Base-by-base conservation (phyloP, 2,329 filamentous ascomycete species). In the Cercospora zeae-maydis region DNA sequence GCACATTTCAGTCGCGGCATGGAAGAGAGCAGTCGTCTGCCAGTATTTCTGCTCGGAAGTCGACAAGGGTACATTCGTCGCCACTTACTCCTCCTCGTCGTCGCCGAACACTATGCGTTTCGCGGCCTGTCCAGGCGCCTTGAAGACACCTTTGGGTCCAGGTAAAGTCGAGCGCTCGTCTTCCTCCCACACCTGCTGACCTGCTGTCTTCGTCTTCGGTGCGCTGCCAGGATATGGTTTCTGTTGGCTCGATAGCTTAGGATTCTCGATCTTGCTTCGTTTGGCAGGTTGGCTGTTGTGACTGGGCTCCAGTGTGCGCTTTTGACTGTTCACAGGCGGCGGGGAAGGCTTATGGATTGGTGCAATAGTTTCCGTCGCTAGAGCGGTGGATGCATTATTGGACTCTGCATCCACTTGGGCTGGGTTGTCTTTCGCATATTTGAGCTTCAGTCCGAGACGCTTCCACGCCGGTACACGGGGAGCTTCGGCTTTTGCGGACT, bases 391-490 rank as follows among this genome's bases (percentile, higher is more conserved):
- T 24, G 19, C 47, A 33, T 13, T 34, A n/a, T 49, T 63, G 30
- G 52, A 37, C 39, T 63, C 47, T 31, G 55, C 39, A 36, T 52
- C 34, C 24, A 65, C 60, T 47, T 66, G 55, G 27, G 61, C 60
- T 21, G 68, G 30, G 31, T 58, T 66, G 53, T 77, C 72, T 72
- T 80, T 78, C 51, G 80, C 78, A 71, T 80, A 81, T 73, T 86
- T 87, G 69, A 85, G 77, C 76, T 86, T 86, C 64, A 86, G 77
- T 36, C 84, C 84, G 60, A 86, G 75, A 71, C 82, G 79, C 73
- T 86, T 86, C 84, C 84, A 87, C 64, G 85, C 84, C 33, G 85
- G 84, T 53, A 83, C 74, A 49, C 67, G 63, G 33, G 67, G 69
- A 59, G 66, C 30, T 0, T 61, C 53, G 19, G 57, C 31, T n/a